Evolutionary conservation across 208 protist genomes (phyloP).

Genomic region (Crithidia sp.): DNA sequence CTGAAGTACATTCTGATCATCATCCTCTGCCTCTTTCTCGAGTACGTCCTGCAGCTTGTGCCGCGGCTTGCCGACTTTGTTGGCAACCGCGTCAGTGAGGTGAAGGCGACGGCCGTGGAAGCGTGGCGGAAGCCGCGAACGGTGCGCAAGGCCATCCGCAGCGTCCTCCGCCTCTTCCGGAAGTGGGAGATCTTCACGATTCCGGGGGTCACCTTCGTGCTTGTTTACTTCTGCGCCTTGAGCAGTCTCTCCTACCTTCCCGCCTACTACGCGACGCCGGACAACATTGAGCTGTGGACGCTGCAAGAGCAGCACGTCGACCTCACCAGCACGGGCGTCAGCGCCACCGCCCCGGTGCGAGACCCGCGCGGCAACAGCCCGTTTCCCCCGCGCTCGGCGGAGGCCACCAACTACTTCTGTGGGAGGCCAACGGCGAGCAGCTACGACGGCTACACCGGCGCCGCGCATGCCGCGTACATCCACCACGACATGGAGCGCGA

Average conservation of each 20-base stretch:
- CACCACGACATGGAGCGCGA: constrained; percentile 31
- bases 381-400: background rate
- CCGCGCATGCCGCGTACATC: constrained; percentile 21
- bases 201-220: constrained; percentile 8
- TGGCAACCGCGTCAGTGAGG: background rate
- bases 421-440: constrained; percentile 24
- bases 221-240: constrained; percentile 4
- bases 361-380: constrained; percentile 25
- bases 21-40: background rate
- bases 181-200: constrained; percentile 21
- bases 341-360: constrained; percentile 9
- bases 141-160: background rate
- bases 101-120: background rate
- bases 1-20: constrained; percentile 1
- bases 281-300: constrained; percentile 22
- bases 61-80: background rate
- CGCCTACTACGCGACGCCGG: background rate
- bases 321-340: constrained; percentile 2
- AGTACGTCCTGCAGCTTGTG: constrained; percentile 13
- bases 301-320: constrained; percentile 20
- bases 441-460: constrained; percentile 26
- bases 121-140: background rate
- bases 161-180: background rate
- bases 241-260: background rate
- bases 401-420: constrained; percentile 2